A percentile compares a stretch with the other conserved stretches of the same genome.
Evolutionary conservation across 768 basidiomycete species (phyloP).

Genomic region (Amanita thiersii): DNA sequence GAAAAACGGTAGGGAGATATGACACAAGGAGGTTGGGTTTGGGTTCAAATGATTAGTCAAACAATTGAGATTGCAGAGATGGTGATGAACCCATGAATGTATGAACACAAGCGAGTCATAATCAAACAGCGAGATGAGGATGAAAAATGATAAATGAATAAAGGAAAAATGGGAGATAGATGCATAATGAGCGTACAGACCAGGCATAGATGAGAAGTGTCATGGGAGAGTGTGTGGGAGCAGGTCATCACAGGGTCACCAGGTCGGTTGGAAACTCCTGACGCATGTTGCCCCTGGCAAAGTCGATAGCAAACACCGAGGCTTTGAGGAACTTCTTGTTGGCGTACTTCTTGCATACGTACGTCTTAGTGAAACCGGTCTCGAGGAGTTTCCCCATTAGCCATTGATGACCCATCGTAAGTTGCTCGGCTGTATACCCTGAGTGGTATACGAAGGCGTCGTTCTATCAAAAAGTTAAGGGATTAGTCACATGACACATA

Average conservation of each 20-base stretch:
- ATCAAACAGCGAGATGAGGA: slow-evolving; percentile 14
- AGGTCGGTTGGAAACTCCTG: background rate
- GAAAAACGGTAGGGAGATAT: slow-evolving; percentile 10
- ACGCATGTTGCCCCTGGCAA: slow-evolving; percentile 40
- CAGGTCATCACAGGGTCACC: background rate
- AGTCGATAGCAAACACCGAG: slow-evolving; percentile 67
- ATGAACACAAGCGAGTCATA: slow-evolving; percentile 16
- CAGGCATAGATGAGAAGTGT: slow-evolving; percentile 11
- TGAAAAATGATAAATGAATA: slow-evolving; percentile 14
- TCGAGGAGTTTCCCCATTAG: slow-evolving; percentile 80
- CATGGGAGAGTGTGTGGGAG: background rate
- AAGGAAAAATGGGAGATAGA: slow-evolving; percentile 13
- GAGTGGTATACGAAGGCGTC: slow-evolving; percentile 91
- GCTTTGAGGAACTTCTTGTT: slow-evolving; percentile 98
- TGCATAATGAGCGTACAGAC: slow-evolving; percentile 11
- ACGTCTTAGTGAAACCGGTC: slow-evolving; percentile 70
- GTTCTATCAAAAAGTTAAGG: slow-evolving; percentile 46
- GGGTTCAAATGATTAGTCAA: slow-evolving; percentile 11
- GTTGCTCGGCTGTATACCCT: slow-evolving; percentile 82
- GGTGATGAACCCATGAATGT: slow-evolving; percentile 17
- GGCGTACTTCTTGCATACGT: slow-evolving; percentile 94
- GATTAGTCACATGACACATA: slow-evolving; percentile 30
- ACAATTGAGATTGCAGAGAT: slow-evolving; percentile 9
- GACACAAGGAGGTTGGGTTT: slow-evolving; percentile 11
- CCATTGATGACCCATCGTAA: slow-evolving; percentile 71